Base-by-base conservation (phyloP, 2,329 filamentous ascomycete species). In the Aspergillus hortae region DNA sequence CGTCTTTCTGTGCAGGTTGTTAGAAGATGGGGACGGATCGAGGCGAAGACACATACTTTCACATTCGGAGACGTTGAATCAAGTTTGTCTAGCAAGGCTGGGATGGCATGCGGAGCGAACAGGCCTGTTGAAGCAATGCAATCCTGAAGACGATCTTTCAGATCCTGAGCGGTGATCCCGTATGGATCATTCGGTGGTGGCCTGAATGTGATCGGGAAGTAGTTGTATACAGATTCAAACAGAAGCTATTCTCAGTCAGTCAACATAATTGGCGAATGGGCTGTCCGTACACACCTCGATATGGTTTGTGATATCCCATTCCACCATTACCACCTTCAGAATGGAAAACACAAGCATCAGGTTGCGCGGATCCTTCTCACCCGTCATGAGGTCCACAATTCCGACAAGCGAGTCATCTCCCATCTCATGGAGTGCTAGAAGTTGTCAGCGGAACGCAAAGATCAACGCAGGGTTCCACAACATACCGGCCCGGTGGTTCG, bases 311-410 rank as follows among this genome's bases (percentile, higher is more conserved):
- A 87, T 80, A 57, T 83, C 80, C 83, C 85, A 88, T 65, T 88
- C 85, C 6, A 84, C 76, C 78, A 87, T 85, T 2, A 86, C 76
- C 12, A 86, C 85, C 61, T 80, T 82, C 25, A 87, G 66, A 53
- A 87, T 80, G 0, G 85, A 87, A 61, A 88, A 88, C 1, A 87
- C 80, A 45, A 88, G 75, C 85, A 88, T 88, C 25, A 88, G 70
- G 61, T 88, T 88, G 25, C 85, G 76, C 0, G 85, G 85, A 57
- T 88, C 85, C 61, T 87, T 87, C 66, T 88, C 85, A 51, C 84
- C 84, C 14, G 82, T 81, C 61, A 88, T 84, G 55, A 87, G 80
- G 51, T 84, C 77, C 47, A 85, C 81, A 57, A 86, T 82, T 4
- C 79, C 81, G 3, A 81, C 71, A 49, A 87, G 70, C 57, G 85